Evolutionary conservation across 306 rosid genomes (phyloP).

Genomic region (Trichosanthes truncata): DNA sequence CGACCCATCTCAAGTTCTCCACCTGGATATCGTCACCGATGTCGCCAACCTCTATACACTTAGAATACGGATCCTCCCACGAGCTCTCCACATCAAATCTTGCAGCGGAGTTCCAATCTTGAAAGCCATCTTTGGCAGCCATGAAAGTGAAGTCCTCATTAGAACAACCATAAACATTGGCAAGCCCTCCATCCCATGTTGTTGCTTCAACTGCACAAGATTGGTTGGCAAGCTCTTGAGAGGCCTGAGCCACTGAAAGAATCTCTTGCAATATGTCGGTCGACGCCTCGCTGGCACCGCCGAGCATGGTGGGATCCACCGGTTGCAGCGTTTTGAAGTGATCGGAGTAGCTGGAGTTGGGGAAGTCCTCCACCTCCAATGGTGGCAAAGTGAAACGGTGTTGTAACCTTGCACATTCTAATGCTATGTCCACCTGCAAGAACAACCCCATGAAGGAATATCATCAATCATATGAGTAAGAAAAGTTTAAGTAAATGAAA

Average conservation of each 20-base stretch:
- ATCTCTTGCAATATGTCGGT: conserved; percentile 76
- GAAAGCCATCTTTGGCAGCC: conserved; percentile 28
- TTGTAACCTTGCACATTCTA: conserved; percentile 90
- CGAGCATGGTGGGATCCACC: conserved; percentile 6
- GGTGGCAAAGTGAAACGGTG: conserved; percentile 69
- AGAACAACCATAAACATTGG: conserved; percentile 24
- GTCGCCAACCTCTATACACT: conserved; percentile 43
- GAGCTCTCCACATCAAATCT: conserved; percentile 20
- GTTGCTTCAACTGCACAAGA: conserved; percentile 1
- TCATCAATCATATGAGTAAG: not conserved
- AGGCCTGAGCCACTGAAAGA: conserved; percentile 73
- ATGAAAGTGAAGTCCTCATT: conserved; percentile 57
- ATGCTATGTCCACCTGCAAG: conserved; percentile 71
- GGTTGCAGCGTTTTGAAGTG: conserved; percentile 39
- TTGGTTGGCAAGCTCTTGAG: conserved; percentile 55
- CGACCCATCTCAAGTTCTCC: conserved; percentile 87
- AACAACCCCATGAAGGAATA: not conserved
- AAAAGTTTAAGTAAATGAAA: not conserved
- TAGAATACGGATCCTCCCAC: conserved; percentile 46
- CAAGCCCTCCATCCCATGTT: conserved; percentile 9
- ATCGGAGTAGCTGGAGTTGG: conserved; percentile 41
- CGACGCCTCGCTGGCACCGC: conserved; percentile 19
- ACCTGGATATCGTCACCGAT: conserved; percentile 29
- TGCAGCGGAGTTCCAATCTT: conserved; percentile 15
- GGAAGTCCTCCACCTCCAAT: conserved; percentile 60